phyloP scores from a whole-genome alignment of 2,329 filamentous ascomycete species.

The Fusarium nygamai region DNA sequence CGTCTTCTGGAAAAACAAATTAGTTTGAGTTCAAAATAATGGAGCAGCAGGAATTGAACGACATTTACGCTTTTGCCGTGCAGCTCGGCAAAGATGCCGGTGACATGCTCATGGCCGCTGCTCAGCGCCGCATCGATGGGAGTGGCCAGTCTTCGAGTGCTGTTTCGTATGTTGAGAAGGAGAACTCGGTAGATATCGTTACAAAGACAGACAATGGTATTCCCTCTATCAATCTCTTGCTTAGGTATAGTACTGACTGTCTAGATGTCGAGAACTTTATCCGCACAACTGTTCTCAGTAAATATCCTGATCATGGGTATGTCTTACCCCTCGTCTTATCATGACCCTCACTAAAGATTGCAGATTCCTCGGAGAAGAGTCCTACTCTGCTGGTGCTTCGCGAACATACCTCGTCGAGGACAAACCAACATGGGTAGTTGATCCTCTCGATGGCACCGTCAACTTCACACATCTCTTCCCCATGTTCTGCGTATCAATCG shows the following conservation, averaged over 20 bases:
- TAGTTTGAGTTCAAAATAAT: constrained; percentile 29
- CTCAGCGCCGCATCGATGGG: constrained; percentile 48
- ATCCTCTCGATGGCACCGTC: constrained; percentile 82
- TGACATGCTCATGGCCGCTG: constrained; percentile 70
- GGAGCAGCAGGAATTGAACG: constrained; percentile 62
- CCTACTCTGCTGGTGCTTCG: constrained; percentile 74
- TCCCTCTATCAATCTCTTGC: constrained; percentile 3
- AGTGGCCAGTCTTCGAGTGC: constrained; percentile 19
- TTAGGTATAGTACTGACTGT: neutral
- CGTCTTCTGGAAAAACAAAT: constrained; percentile 12
- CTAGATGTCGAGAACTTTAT: constrained; percentile 79
- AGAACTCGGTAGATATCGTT: constrained; percentile 80
- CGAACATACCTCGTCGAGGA: constrained; percentile 73
- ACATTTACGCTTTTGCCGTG: constrained; percentile 76
- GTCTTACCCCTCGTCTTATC: constrained; percentile 34
- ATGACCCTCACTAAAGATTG: neutral
- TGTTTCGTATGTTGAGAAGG: constrained; percentile 65
- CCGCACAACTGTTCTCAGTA: constrained; percentile 63
- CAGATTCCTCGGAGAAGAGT: constrained; percentile 82
- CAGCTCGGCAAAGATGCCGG: constrained; percentile 77
- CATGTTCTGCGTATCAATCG: constrained; percentile 85
- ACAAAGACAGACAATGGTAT: constrained; percentile 79
- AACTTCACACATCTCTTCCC: constrained; percentile 85
- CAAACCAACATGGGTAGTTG: constrained; percentile 77
- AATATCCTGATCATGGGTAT: constrained; percentile 74